Evolutionary conservation across 495 filamentous ascomycete species (phyloP).

Genomic region (Penicillium arizonense): DNA sequence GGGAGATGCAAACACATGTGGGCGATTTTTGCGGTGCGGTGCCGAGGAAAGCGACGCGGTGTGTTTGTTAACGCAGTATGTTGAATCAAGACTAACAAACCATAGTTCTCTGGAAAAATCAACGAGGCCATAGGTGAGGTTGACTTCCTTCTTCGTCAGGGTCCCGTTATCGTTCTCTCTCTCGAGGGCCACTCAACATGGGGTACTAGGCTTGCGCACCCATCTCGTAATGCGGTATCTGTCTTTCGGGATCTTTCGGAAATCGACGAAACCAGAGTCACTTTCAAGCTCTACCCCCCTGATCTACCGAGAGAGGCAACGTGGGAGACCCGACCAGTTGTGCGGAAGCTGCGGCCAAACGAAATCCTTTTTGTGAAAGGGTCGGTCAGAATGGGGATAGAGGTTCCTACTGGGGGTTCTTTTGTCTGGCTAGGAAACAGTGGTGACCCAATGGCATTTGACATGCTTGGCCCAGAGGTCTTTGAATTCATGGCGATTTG

Average conservation of each 20-base stretch:
- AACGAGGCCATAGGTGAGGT: background rate
- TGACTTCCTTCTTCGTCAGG: background rate
- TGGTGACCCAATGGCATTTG: background rate
- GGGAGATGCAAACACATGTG: background rate
- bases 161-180: background rate
- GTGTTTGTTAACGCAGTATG: background rate
- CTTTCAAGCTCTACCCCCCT: background rate
- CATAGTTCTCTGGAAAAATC: background rate
- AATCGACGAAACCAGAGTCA: background rate
- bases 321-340: background rate
- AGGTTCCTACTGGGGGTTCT: constrained; percentile 2
- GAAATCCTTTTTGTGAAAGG: constrained; percentile 10
- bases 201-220: constrained; percentile 2
- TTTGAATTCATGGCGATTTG: constrained; percentile 4
- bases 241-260: constrained; percentile 6
- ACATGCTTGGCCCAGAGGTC: background rate
- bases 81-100: constrained; percentile 1
- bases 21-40: background rate
- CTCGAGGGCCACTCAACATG: background rate
- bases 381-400: constrained; percentile 5
- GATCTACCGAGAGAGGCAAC: constrained; percentile 3
- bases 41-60: background rate
- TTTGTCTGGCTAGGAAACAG: constrained; percentile 4
- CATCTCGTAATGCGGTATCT: constrained; percentile 2
- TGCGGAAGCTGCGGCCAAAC: constrained; percentile 2